Evolutionary conservation across 257 asterid genomes (phyloP), one percentile per base, ranked within the genome.

Genomic region (Catharanthus roseus): DNA sequence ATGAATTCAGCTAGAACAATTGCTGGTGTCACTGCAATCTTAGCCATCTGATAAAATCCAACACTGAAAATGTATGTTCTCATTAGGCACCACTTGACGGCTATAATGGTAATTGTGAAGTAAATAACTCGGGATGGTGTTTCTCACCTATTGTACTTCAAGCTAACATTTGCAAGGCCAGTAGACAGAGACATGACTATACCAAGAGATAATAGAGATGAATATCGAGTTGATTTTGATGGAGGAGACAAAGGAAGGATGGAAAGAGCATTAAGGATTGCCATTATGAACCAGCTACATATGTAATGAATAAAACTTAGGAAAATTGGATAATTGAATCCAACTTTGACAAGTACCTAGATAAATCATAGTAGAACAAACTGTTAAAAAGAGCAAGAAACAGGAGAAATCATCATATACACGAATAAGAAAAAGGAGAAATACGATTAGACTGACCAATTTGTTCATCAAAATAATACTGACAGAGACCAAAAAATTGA

Each of bases 11-110:
- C 90, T 72, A 91, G 80, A 71, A 95, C 96, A 68, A 95, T 91
- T 38, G 96, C 97, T 1, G 97, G 97, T 24, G 99, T 91, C 69
- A 95, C 99, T 68, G 99, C 95, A 72, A 95, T 91, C 85, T 95
- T 95, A 63, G 99, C 97, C 97, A 95, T 95, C 93, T 95, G 99
- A 79, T 95, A 95, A 83, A 95, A 95, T 69, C 99, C 97, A 34
- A 95, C 93, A 80, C 99, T 95, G 95, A 50, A 70, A 78, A 72
- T 69, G 69, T 71, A 72, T 26, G 13, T 42, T 28, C 39, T 39
- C 71, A 78, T 66, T 75, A 79, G 69, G 65, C n/a, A n/a, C n/a
- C n/a, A 71, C 21, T 61, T 66, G 10, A 38, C 38, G 76, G 34
- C 58, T 26, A 6, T 51, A 65, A 69, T 42, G 29, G 61, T 70